A percentile compares a stretch with the other conserved stretches of the same genome.
phyloP scores from a whole-genome alignment of 306 rosid genomes.

The Trichosanthes truncata region DNA sequence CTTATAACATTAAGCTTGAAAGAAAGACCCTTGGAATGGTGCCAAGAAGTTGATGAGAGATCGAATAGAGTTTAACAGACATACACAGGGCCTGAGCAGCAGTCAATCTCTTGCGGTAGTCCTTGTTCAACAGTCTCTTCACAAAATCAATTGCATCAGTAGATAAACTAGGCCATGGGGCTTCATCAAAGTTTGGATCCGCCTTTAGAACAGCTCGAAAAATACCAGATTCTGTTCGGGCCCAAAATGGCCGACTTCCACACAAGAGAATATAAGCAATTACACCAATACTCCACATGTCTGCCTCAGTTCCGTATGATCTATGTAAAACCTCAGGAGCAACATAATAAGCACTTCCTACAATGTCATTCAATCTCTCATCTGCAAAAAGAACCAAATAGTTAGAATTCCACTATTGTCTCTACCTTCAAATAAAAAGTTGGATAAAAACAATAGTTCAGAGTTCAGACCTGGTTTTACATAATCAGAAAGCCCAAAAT shows the following conservation, averaged over 20 bases:
- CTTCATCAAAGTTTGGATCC: constrained; percentile 74
- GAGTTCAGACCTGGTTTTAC: constrained; percentile 63
- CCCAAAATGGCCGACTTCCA: constrained; percentile 89
- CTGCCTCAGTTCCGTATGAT: constrained; percentile 75
- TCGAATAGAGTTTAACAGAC: neutral
- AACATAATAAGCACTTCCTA: constrained; percentile 80
- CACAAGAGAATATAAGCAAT: constrained; percentile 80
- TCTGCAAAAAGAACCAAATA: constrained; percentile 28
- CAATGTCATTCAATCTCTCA: constrained; percentile 80
- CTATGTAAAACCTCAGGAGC: constrained; percentile 93
- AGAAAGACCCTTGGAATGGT: neutral
- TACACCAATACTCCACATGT: constrained; percentile 91
- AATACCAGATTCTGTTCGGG: constrained; percentile 75
- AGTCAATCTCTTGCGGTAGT: constrained; percentile 67
- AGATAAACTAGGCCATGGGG: constrained; percentile 86
- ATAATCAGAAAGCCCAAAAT: constrained; percentile 80
- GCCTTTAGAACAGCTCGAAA: constrained; percentile 76
- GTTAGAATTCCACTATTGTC: neutral
- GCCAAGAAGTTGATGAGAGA: neutral
- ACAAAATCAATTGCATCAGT: constrained; percentile 70
- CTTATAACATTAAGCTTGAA: neutral
- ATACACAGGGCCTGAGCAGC: constrained; percentile 82
- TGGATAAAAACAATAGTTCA: neutral
- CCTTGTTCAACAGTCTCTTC: constrained; percentile 69
- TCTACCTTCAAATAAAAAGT: neutral